phyloP scores from a whole-genome alignment of 257 asterid genomes.

The Mitragyna speciosa region DNA sequence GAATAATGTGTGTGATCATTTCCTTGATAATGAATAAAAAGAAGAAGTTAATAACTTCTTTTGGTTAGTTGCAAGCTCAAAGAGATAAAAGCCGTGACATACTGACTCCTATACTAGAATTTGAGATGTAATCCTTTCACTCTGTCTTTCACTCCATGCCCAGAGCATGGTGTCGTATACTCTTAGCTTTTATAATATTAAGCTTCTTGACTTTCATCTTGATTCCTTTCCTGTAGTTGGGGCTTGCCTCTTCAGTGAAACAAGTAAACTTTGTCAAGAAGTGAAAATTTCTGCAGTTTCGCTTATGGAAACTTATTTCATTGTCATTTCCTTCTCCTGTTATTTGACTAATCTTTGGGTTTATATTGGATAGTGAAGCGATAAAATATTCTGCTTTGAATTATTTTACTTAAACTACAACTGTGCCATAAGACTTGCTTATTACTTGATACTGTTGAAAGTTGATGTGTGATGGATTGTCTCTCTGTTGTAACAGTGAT shows the following conservation, averaged over 20 bases:
- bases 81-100: neutral
- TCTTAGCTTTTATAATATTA: neutral
- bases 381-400: neutral
- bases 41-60: neutral
- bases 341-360: neutral
- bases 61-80: neutral
- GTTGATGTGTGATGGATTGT: slow-evolving; percentile 18
- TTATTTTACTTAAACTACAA: neutral
- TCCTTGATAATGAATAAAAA: neutral
- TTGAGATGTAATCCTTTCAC: neutral
- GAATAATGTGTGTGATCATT: neutral
- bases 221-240: neutral
- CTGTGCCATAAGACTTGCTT: neutral
- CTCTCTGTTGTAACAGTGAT: slow-evolving; percentile 64
- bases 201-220: neutral
- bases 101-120: neutral
- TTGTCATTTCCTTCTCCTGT: neutral
- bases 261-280: neutral
- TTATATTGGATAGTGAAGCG: neutral
- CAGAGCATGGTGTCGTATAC: neutral
- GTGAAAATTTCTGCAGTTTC: neutral
- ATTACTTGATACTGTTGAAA: slow-evolving; percentile 3
- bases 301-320: neutral
- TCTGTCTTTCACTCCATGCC: neutral
- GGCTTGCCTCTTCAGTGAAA: neutral